Percentiles rank a stretch among this genome's conserved stretches.
phyloP scores from a whole-genome alignment of 768 basidiomycete genomes.

The Glaciozyma antarctica region DNA sequence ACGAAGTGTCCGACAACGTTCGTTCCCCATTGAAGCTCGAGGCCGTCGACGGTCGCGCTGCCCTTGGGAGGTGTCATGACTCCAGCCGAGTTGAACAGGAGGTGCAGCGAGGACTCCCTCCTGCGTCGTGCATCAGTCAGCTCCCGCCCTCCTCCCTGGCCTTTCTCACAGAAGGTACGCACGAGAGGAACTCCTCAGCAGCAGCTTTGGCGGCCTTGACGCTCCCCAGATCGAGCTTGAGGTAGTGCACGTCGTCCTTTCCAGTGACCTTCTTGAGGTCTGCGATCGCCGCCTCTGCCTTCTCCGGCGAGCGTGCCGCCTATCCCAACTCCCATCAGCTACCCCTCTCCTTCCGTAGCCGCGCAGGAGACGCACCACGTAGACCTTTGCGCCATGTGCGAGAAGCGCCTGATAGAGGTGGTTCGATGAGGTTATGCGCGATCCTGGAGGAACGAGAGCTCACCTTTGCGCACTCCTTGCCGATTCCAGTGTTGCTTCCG shows the following conservation, averaged over 20 bases:
- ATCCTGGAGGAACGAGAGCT: too few relatives aligned
- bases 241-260: not conserved
- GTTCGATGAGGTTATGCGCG: too few relatives aligned
- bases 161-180: not conserved
- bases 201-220: not conserved
- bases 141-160: too few relatives aligned
- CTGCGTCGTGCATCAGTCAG: not conserved
- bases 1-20: slow-evolving; percentile 25
- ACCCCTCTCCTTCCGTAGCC: not conserved
- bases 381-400: not conserved
- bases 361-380: not conserved
- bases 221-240: slow-evolving; percentile 1
- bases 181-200: not conserved
- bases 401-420: not conserved
- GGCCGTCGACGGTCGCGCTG: too few relatives aligned
- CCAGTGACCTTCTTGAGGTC: not conserved
- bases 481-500: not conserved
- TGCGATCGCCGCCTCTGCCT: not conserved
- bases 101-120: slow-evolving; percentile 6
- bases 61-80: not conserved
- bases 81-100: slow-evolving; percentile 21
- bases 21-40: not conserved
- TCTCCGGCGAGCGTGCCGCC: not conserved
- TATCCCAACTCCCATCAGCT: not conserved
- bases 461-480: not conserved